Evolutionary conservation across 495 filamentous ascomycete species (phyloP), one percentile per base, ranked within the genome.

Genomic region (Penicillium turbatum): DNA sequence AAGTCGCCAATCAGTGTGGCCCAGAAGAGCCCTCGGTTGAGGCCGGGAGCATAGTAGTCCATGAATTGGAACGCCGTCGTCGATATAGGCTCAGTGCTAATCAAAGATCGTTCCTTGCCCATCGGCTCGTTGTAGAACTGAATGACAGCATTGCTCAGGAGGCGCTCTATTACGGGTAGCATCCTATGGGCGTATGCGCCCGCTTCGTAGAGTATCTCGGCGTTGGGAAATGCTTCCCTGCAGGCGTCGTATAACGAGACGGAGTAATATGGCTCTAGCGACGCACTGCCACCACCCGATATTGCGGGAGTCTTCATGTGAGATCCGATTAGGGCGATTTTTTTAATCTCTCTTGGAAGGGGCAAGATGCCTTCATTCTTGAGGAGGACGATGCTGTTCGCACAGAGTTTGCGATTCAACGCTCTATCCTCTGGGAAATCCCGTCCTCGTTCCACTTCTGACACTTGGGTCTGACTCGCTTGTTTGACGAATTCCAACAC

Each of bases 201-300:
- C 42, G 79, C 69, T 66, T 86, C 81, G 35, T 83, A 75, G 19
- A 74, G 66, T 5, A 72, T 65, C 36, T 78, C 74, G 26, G 77
- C 75, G 56, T 81, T 74, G 10, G 71, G 70, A 38, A 83, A 70
- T 29, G 74, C 60, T 51, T 79, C 78, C 15, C 76, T 78, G 16
- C 86, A 79, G 15, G 82, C 84, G 32, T 86, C 82, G 57, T 78
- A 85, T 10, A 83, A 79, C 2, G 82, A 82, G 16, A 84, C 72
- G 26, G 77, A 80, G 64, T 90, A 90, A 64, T 91, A 90, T 16
- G 87, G 86, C 54, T 85, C 83, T 26, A 92, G 73, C 45, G 80
- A 82, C 12, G 88, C 86, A 62, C 84, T 89, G n/a, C 89, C 86
- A 47, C 89, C 89, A 31, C 89, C 88, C 21, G 83, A 82, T 26